These are phyloP conservation scores for Clitopilus hobsonii DNA, from an alignment of 768 basidiomycete genomes.

Conservation along the genomic window DNA sequence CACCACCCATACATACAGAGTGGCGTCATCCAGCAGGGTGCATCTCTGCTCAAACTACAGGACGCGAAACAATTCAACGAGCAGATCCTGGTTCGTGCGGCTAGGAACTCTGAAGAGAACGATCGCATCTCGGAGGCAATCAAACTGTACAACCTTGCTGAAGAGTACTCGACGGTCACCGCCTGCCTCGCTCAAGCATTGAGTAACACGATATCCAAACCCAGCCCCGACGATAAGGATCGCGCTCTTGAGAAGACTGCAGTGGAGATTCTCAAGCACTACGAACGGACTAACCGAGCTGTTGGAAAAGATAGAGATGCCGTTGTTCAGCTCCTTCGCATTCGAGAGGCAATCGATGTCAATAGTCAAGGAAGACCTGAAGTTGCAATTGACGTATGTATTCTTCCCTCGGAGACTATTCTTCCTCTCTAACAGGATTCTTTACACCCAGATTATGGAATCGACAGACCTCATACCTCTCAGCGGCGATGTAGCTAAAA, in stretches of 20 bases:
- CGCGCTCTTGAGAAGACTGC: constrained; percentile 70
- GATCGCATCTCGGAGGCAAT: constrained; percentile 87
- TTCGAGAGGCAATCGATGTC: constrained; percentile 77
- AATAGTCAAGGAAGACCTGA: constrained; percentile 72
- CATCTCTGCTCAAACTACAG: constrained; percentile 68
- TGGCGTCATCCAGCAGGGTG: constrained; percentile 83
- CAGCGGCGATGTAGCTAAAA: constrained; percentile 78
- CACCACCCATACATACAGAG: constrained; percentile 39
- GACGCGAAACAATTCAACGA: constrained; percentile 69
- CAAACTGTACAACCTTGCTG: constrained; percentile 92
- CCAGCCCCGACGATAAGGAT: constrained; percentile 58
- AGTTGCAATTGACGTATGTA: constrained; percentile 72
- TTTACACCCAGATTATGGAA: constrained; percentile 90
- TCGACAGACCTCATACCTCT: constrained; percentile 84
- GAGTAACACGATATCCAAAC: constrained; percentile 74
- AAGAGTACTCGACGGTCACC: constrained; percentile 85
- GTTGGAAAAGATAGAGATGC: constrained; percentile 72
- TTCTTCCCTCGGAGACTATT: too few relatives aligned
- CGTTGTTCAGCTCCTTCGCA: constrained; percentile 67
- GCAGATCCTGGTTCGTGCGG: constrained; percentile 79
- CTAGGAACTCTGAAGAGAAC: constrained; percentile 76
- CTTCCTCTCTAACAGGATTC: background rate
- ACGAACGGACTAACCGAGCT: constrained; percentile 70
- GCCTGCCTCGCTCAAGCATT: constrained; percentile 83
- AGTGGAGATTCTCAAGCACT: constrained; percentile 72